Base-by-base conservation (phyloP, 768 basidiomycete species). In the Lanmaoa rubissima region DNA sequence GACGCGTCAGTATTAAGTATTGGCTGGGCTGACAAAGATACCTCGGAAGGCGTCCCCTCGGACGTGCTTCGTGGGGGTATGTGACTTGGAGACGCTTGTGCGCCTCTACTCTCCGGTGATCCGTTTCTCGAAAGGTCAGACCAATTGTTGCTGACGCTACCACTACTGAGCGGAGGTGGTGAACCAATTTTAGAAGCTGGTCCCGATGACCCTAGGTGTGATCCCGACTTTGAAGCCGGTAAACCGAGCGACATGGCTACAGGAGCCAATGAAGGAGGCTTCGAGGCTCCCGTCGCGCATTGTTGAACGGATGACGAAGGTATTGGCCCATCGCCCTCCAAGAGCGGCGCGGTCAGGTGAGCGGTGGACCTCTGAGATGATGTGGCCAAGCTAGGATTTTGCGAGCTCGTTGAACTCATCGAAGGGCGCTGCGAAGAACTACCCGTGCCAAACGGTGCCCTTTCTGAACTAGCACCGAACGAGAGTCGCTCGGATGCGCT, bases 301-400 rank as follows among this genome's bases (percentile, higher is more conserved):
- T 45, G 35, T 31, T 53, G 53, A 38, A 45, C 48, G 7, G 63
- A 57, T 12, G 60, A 53, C 2, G 51, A 58, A 21, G 58, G 43
- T 26, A 55, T 42, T 5, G 51, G 40, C 4, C 13, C 52, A 36
- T 69, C 67, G 4, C 61, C 69, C 28, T 65, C 67, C 39, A 54
- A 59, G 28, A 55, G 57, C 24, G 63, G 48, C 10, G 53, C 51
- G 7, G 35, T 32, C 10, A 36, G n/a, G 21, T 53, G 55, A 51
- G 21, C 21, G 10, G 19, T 24, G 6, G 61, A 28, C 36, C 53
- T 58, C 40, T 69, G 66, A 14, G 53, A 55, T 13, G 66, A 54
- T 40, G 50, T 11, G 1, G 50, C 58, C 39, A 57, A 7, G 17
- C 48, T 47, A 39, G 34, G 26, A 45, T 56, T 57, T 50, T 49